phyloP scores from a whole-genome alignment of 176 grass and related monocot species.

The Ensete glaucum region DNA sequence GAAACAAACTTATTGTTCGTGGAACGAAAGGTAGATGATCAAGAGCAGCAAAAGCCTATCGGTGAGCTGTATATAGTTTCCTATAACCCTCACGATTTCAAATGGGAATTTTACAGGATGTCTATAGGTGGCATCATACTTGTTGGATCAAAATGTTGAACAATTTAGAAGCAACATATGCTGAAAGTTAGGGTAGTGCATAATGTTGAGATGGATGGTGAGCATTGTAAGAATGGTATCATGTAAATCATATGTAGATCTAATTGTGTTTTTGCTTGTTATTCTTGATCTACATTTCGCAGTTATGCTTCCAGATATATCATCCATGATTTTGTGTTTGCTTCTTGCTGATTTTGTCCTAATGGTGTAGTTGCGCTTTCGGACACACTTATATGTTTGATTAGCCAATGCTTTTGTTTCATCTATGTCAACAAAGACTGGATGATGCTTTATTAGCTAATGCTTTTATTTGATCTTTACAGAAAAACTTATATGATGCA shows the following conservation, averaged over 20 bases:
- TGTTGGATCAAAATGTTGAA: background rate
- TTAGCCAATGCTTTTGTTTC: background rate
- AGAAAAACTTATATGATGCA: constrained; percentile 18
- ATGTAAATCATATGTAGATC: background rate
- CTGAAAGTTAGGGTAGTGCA: background rate
- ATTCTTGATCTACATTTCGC: background rate
- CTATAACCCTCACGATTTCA: no score
- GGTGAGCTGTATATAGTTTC: background rate
- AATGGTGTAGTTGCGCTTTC: background rate
- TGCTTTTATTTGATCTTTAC: constrained; percentile 2
- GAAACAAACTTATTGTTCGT: background rate
- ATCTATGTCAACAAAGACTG: background rate
- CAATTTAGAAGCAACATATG: background rate
- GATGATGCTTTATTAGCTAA: background rate
- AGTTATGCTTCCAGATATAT: background rate
- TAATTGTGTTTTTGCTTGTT: background rate
- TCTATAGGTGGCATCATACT: background rate
- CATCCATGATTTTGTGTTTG: background rate
- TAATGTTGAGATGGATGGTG: background rate
- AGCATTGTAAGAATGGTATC: background rate
- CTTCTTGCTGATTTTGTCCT: background rate
- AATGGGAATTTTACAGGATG: background rate
- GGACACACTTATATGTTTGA: background rate
- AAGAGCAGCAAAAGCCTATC: background rate
- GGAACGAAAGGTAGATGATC: background rate